phyloP scores from a whole-genome alignment of 331 rosid genomes.

The Dryas integrifolia region DNA sequence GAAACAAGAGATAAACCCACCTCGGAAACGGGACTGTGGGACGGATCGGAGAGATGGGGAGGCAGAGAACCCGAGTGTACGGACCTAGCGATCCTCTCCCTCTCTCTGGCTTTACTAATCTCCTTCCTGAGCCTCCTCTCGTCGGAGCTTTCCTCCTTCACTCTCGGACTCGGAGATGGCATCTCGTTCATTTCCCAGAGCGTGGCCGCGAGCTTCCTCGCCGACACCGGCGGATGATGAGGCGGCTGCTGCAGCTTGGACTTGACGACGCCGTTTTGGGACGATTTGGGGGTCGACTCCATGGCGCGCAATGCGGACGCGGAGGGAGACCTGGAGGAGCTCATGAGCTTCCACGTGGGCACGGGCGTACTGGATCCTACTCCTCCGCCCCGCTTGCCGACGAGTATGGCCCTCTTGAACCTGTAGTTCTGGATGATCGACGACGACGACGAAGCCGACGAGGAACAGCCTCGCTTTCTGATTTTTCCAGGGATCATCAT shows the following conservation, averaged over 20 bases:
- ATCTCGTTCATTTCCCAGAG: constrained; percentile 99
- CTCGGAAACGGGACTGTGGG: constrained; percentile 94
- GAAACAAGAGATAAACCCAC: constrained; percentile 30
- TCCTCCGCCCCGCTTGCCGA: constrained; percentile 62
- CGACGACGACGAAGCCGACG: constrained; percentile 89
- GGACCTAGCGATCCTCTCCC: constrained; percentile 70
- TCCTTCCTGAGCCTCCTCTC: constrained; percentile 60
- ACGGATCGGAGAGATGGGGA: constrained; percentile 96
- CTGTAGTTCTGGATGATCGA: constrained; percentile 81
- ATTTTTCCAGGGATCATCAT: constrained; percentile 83
- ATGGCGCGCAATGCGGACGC: constrained; percentile 54
- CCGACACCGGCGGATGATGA: constrained; percentile 70
- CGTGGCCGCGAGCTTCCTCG: constrained; percentile 98
- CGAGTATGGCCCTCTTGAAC: constrained; percentile 81
- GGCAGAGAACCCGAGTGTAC: constrained; percentile 83
- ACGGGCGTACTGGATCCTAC: constrained; percentile 78
- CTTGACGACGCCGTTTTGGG: constrained; percentile 42
- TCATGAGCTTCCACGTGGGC: constrained; percentile 83
- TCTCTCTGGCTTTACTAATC: constrained; percentile 52
- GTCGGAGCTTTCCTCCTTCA: constrained; percentile 52
- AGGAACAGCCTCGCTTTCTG: constrained; percentile 92
- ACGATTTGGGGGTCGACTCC: constrained; percentile 61
- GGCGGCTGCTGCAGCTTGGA: constrained; percentile 42
- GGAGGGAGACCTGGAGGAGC: constrained; percentile 64
- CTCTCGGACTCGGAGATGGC: constrained; percentile 75